These are phyloP conservation scores for Brassica napus DNA, from an alignment of 345 rosid genomes.

Conservation along the genomic window DNA sequence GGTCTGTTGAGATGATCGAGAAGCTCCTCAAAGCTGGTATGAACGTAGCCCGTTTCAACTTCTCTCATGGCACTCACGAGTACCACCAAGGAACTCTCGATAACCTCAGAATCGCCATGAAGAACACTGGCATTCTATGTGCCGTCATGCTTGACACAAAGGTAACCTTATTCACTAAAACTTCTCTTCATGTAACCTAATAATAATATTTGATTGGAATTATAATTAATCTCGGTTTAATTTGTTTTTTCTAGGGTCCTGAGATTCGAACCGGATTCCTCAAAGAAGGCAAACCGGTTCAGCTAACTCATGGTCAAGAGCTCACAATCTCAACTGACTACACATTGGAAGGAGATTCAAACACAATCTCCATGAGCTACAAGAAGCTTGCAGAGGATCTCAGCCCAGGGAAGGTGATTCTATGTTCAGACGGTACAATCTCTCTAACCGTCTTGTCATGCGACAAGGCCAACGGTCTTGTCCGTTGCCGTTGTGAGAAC, in stretches of 20 bases:
- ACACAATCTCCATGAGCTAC: constrained; percentile 62
- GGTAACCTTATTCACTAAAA: constrained; percentile 21
- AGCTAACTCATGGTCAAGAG: constrained; percentile 64
- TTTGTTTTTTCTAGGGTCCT: constrained; percentile 49
- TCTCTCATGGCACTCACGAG: constrained; percentile 48
- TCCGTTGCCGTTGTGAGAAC: constrained; percentile 56
- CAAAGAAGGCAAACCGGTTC: constrained; percentile 55
- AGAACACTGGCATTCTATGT: constrained; percentile 46
- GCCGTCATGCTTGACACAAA: constrained; percentile 98
- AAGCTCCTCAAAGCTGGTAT: constrained; percentile 65
- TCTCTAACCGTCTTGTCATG: constrained; percentile 53
- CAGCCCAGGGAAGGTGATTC: constrained; percentile 47
- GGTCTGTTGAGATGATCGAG: constrained; percentile 70
- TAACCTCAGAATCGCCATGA: constrained; percentile 71
- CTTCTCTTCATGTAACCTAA: background rate
- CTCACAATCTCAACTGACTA: constrained; percentile 49
- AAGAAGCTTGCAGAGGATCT: constrained; percentile 60
- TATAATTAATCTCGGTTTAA: constrained; percentile 7
- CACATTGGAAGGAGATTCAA: constrained; percentile 48
- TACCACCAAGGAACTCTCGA: constrained; percentile 47
- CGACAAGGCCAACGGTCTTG: constrained; percentile 48
- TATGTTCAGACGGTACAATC: constrained; percentile 63
- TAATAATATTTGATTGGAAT: background rate
- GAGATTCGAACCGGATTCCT: constrained; percentile 72
- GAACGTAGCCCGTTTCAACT: constrained; percentile 68